Percentiles rank a stretch among this genome's conserved stretches.
These are phyloP conservation scores for Flaveria floridana DNA, from an alignment of 140 eudicot species.

Conservation along the genomic window DNA sequence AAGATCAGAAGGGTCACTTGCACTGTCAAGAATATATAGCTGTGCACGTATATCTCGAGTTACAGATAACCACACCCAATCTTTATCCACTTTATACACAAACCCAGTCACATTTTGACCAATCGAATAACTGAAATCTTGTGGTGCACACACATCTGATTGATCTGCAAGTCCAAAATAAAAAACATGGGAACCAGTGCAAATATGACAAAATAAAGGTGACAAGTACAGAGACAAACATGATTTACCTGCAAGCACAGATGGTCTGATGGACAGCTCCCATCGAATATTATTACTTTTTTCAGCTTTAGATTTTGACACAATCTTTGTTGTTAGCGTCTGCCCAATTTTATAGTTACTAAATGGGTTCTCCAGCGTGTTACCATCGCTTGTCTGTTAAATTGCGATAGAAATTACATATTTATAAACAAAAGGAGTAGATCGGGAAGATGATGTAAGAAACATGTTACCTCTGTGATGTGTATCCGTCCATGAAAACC, in stretches of 20 bases:
- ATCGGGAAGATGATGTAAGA: background rate
- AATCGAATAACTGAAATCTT: conserved; percentile 53
- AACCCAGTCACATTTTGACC: conserved; percentile 68
- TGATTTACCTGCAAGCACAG: conserved; percentile 64
- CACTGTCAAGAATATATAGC: conserved; percentile 66
- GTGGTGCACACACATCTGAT: conserved; percentile 15
- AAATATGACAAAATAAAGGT: conserved; percentile 2
- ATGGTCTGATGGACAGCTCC: conserved; percentile 79
- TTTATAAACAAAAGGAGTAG: background rate
- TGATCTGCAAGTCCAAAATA: conserved; percentile 20
- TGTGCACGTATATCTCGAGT: conserved; percentile 77
- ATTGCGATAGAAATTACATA: conserved; percentile 19
- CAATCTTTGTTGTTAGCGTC: conserved; percentile 70
- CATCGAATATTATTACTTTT: conserved; percentile 46
- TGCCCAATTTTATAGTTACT: conserved; percentile 65
- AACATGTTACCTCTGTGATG: conserved; percentile 67
- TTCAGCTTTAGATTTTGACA: conserved; percentile 54
- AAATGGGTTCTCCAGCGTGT: conserved; percentile 55
- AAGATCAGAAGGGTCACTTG: conserved; percentile 66
- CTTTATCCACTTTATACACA: conserved; percentile 74
- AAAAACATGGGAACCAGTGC: conserved; percentile 8
- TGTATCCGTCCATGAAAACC: conserved; percentile 84
- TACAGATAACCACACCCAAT: conserved; percentile 81
- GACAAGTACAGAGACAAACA: conserved; percentile 10
- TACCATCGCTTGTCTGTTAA: conserved; percentile 63